Base-by-base conservation (phyloP, 1,139 yeast species). In the Magnusiomyces ingens region DNA sequence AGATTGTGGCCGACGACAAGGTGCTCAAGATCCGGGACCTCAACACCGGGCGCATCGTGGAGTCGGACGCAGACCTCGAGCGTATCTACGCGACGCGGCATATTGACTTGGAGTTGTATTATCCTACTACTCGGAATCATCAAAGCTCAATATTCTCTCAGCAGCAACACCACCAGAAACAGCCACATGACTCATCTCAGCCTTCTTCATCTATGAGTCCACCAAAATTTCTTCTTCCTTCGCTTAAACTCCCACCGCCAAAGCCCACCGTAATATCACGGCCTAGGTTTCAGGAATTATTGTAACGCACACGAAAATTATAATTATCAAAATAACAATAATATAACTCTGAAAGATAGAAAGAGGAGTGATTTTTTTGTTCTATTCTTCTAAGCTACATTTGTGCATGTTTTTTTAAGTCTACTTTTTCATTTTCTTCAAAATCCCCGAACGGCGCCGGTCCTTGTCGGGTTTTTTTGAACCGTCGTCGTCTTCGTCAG, bases 1-100 rank as follows among this genome's bases (percentile, higher is more conserved):
- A 78, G 13, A 71, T 78, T 60, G 65, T 70, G n/a, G 65, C 68
- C 29, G 66, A 67, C 40, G 67, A 73, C 26, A 68, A 74, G 48
- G 65, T 70, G 32, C 62, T 77, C 32, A 65, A 66, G 19, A 60
- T 70, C 12, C 48, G 67, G 46, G 63, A 68, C 52, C 56, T 60
- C 21, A 63, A 60, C 50, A 52, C 53, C 3, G 59, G 61, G 5
- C 46, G 51, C 15, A 46, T 48, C 21, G 49, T 61, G 8, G 65
- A 62, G 35, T 62, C 65, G 3, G 69, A 70, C 50, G 58, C 60
- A 6, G 73, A 70, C 49, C 62, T 70, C 21, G 66, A 67, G 2
- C 69, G 67, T 26, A 63, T 66, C 35, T 70, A 70, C 56, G 50
- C 47, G 18, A 43, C 53, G 5, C 35, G 52, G 17, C 38, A 48